These are phyloP conservation scores for Tetrapisispora arboricola DNA, from an alignment of 805 yeast genomes.

Conservation along the genomic window DNA sequence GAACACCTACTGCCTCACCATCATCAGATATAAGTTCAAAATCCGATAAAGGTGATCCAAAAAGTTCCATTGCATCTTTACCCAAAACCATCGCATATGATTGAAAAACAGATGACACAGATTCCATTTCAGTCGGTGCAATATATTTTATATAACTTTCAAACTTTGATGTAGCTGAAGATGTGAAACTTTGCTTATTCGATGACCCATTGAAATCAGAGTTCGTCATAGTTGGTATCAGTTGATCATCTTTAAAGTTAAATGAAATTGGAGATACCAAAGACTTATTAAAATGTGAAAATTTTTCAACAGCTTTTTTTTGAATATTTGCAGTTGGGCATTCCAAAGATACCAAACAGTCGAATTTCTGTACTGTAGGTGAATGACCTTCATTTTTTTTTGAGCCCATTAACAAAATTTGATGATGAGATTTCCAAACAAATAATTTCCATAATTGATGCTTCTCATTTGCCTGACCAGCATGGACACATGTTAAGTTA, in stretches of 20 bases:
- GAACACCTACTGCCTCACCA: conserved; percentile 58
- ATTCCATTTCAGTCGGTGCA: conserved; percentile 55
- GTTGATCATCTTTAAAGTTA: neutral
- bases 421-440: conserved; percentile 73
- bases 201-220: neutral
- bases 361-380: conserved; percentile 36
- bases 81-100: conserved; percentile 72
- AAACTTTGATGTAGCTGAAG: conserved; percentile 31
- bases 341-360: conserved; percentile 38
- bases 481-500: conserved; percentile 42
- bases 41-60: conserved; percentile 54
- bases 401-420: conserved; percentile 50
- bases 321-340: conserved; percentile 44
- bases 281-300: neutral
- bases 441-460: conserved; percentile 60
- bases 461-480: conserved; percentile 43
- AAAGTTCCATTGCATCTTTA: conserved; percentile 60
- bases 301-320: conserved; percentile 6
- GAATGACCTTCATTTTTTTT: conserved; percentile 15
- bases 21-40: conserved; percentile 62
- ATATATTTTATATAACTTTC: conserved; percentile 66
- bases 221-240: neutral
- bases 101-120: conserved; percentile 61
- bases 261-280: neutral
- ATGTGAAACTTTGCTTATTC: conserved; percentile 7